Evolutionary conservation across 257 asterid species (phyloP).

Genomic region (Ligustrum vulgare): DNA sequence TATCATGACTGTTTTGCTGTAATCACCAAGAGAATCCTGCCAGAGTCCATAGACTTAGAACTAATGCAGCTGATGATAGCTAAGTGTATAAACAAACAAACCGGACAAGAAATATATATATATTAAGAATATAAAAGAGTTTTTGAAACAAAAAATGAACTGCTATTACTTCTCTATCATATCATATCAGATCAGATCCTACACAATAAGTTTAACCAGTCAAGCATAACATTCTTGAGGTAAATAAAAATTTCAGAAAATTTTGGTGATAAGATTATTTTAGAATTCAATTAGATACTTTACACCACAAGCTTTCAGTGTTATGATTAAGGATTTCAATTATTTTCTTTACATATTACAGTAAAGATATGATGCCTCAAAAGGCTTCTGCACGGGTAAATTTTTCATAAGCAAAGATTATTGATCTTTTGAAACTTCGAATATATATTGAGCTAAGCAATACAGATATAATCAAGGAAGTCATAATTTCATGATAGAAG

Average conservation of each 20-base stretch:
- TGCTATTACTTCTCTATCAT: neutral
- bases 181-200: neutral
- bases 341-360: neutral
- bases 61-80: neutral
- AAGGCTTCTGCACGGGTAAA: neutral
- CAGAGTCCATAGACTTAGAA: conserved; percentile 24
- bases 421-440: neutral
- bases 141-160: neutral
- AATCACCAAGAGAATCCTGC: conserved; percentile 99
- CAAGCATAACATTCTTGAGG: neutral
- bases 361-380: neutral
- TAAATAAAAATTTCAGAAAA: neutral
- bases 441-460: neutral
- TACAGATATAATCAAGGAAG: neutral
- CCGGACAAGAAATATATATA: neutral
- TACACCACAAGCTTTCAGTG: neutral
- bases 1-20: conserved; percentile 98
- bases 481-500: neutral
- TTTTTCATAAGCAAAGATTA: neutral
- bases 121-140: conserved; percentile 6
- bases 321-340: neutral
- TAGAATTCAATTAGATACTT: neutral
- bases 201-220: neutral
- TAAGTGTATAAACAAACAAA: neutral
- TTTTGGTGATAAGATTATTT: neutral